These are phyloP conservation scores for Neopestalotiopsis sp. DNA, from an alignment of 2,329 filamentous ascomycete species.

Conservation along the genomic window DNA sequence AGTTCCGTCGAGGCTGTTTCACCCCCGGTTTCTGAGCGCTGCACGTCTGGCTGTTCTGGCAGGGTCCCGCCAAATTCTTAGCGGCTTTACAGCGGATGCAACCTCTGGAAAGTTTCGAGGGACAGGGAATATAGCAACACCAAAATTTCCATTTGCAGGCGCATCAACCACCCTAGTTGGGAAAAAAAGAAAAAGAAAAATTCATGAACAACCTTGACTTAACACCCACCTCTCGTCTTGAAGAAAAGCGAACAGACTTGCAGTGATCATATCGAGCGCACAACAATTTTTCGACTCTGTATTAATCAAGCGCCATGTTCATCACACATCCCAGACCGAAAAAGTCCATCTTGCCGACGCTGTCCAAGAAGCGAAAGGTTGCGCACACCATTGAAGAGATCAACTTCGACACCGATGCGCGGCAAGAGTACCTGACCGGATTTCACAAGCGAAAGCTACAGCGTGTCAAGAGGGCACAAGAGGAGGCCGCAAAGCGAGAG, in stretches of 20 bases:
- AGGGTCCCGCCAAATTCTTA: slow-evolving; percentile 1
- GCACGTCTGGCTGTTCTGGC: neutral
- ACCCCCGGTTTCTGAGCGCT: neutral
- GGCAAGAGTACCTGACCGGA: slow-evolving; percentile 88
- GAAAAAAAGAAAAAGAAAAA: slow-evolving; percentile 13
- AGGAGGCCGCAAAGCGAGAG: slow-evolving; percentile 76
- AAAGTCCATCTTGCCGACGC: slow-evolving; percentile 60
- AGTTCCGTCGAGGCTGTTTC: slow-evolving; percentile 12
- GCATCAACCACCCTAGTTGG: neutral
- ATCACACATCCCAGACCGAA: slow-evolving; percentile 60
- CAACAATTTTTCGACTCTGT: neutral
- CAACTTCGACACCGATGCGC: slow-evolving; percentile 78
- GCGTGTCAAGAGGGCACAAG: slow-evolving; percentile 83
- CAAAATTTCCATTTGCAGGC: neutral
- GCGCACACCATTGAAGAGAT: slow-evolving; percentile 74
- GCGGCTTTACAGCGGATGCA: slow-evolving; percentile 5
- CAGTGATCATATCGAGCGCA: slow-evolving; percentile 12
- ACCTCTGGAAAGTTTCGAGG: neutral
- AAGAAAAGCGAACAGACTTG: slow-evolving; percentile 2
- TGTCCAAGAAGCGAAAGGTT: slow-evolving; percentile 70
- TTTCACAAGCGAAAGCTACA: slow-evolving; percentile 96
- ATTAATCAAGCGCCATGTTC: slow-evolving; percentile 45
- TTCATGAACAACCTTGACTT: neutral
- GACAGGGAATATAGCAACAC: slow-evolving; percentile 1
- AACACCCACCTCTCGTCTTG: neutral